Conservation (phyloP, 2,329 filamentous ascomycete species). For the Penicillium paneum region DNA sequence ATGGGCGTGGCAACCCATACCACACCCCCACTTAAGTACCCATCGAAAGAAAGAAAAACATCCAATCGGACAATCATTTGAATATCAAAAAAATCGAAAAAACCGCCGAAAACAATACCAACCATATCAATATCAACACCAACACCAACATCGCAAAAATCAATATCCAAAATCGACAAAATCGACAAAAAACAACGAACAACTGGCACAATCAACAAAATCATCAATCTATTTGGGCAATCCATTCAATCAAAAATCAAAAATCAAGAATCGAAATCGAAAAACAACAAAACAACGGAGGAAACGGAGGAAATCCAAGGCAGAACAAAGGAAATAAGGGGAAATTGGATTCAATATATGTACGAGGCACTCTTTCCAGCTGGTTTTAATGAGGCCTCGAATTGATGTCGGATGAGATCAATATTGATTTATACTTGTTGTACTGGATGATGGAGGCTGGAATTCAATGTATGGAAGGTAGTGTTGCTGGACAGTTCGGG, state of each 20-base stretch:
- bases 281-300: not conserved
- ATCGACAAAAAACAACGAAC: not conserved
- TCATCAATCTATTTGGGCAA: not conserved
- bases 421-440: not conserved
- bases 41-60: not conserved
- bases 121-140: not conserved
- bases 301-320: not conserved
- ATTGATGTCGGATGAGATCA: not conserved
- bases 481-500: not conserved
- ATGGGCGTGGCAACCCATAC: not conserved
- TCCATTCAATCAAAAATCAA: too few relatives aligned
- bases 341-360: not conserved
- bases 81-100: not conserved
- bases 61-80: too few relatives aligned
- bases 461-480: not conserved
- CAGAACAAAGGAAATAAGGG: not conserved
- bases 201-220: not conserved
- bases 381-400: conserved; percentile 11
- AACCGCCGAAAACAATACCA: not conserved
- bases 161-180: not conserved
- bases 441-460: not conserved
- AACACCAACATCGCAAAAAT: too few relatives aligned
- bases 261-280: not conserved
- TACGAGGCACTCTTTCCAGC: conserved; percentile 11
- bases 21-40: too few relatives aligned